phyloP scores from a whole-genome alignment of 179 eudicot genomes.

The Heliamphora pulchella region DNA sequence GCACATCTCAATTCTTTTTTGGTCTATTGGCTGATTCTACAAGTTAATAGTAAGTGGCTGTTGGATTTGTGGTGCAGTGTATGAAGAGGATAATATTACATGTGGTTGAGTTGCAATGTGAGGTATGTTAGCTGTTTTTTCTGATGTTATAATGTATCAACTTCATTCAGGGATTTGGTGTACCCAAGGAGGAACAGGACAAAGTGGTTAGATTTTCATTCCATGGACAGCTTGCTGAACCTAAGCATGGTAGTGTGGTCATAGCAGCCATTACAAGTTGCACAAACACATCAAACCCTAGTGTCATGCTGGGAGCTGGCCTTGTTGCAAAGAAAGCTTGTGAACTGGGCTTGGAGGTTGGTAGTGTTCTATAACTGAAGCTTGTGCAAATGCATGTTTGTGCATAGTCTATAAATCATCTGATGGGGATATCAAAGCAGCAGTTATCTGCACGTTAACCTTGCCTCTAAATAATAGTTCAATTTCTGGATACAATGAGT shows the following conservation, averaged over 20 bases:
- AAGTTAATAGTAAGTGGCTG: neutral
- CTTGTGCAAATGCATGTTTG: neutral
- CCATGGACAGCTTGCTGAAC: slow-evolving; percentile 86
- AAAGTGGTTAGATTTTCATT: slow-evolving; percentile 77
- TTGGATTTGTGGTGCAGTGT: neutral
- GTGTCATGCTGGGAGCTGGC: slow-evolving; percentile 99
- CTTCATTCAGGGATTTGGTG: slow-evolving; percentile 73
- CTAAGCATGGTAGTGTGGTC: slow-evolving; percentile 94
- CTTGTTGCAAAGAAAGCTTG: slow-evolving; percentile 98
- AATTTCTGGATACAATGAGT: neutral
- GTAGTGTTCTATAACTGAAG: slow-evolving; percentile 18
- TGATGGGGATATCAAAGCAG: too few species aligned
- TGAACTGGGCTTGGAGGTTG: slow-evolving; percentile 90
- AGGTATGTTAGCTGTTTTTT: neutral
- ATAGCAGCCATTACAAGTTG: slow-evolving; percentile 99
- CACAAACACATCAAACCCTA: slow-evolving; percentile 98
- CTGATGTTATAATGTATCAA: slow-evolving; percentile 14
- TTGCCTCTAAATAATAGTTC: neutral
- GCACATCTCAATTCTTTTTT: too few species aligned
- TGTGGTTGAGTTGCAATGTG: neutral
- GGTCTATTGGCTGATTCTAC: neutral
- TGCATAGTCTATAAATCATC: too few species aligned
- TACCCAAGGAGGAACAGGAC: slow-evolving; percentile 73
- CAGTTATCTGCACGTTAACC: too few species aligned
- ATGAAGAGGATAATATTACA: neutral